These are phyloP conservation scores for Choiromyces venosus DNA, from an alignment of 495 filamentous ascomycete genomes.

Conservation along the genomic window DNA sequence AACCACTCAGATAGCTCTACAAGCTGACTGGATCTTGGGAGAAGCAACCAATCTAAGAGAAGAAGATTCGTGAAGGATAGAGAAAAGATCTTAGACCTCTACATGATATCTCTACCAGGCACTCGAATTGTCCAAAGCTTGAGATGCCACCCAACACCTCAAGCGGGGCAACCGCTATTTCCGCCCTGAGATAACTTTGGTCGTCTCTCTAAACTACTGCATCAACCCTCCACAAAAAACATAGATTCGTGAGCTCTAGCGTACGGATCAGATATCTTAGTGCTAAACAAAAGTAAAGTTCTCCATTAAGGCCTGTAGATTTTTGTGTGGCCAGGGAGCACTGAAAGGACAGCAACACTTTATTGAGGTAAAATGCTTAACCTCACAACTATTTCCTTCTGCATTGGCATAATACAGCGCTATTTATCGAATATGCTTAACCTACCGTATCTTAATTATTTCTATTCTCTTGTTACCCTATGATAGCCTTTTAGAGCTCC, in stretches of 20 bases:
- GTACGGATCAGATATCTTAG: too few species aligned
- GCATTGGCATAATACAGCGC: not conserved
- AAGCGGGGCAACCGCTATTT: not conserved
- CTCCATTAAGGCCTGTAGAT: not conserved
- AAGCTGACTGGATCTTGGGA: not conserved
- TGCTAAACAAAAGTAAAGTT: not conserved
- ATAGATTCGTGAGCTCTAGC: too few species aligned
- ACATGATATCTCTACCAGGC: not conserved
- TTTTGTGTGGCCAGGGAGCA: not conserved
- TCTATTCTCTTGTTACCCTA: not conserved
- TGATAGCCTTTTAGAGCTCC: not conserved
- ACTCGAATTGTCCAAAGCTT: not conserved
- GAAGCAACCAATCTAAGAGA: not conserved
- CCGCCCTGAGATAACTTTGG: too few species aligned
- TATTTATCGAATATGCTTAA: not conserved
- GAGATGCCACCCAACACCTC: too few species aligned
- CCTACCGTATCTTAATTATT: not conserved
- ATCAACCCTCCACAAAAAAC: too few species aligned
- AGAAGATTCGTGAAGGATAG: not conserved
- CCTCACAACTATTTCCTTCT: not conserved
- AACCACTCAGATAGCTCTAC: not conserved
- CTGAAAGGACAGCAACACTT: not conserved
- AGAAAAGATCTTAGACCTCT: not conserved
- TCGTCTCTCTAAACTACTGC: too few species aligned
- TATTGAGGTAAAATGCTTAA: not conserved